These are phyloP conservation scores for Paramarasmius palmivorus DNA, from an alignment of 1,284 basidiomycete genomes.

Conservation along the genomic window DNA sequence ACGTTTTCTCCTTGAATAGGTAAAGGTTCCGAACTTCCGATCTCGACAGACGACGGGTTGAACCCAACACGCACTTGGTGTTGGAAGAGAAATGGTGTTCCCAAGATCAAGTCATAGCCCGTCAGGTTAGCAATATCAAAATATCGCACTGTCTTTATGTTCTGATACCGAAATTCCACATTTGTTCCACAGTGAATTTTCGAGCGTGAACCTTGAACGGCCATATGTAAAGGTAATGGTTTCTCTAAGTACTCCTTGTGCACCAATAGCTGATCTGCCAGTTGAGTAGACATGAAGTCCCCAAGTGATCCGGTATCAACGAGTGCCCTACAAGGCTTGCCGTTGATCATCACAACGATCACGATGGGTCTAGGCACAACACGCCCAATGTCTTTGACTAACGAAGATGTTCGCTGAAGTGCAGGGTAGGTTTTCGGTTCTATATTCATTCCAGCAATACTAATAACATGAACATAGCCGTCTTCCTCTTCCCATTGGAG, in stretches of 20 bases:
- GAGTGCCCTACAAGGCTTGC: slow-evolving; percentile 28
- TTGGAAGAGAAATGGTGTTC: slow-evolving; percentile 32
- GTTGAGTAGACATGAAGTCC: slow-evolving; percentile 38
- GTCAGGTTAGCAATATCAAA: slow-evolving; percentile 31
- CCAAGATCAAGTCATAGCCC: slow-evolving; percentile 32
- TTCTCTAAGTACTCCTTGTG: slow-evolving; percentile 18
- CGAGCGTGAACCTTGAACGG: slow-evolving; percentile 28
- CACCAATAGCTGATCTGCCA: slow-evolving; percentile 28
- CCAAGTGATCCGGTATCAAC: slow-evolving; percentile 37
- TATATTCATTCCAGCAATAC: not conserved
- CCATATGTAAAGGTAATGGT: slow-evolving; percentile 28
- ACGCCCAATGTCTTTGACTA: not conserved
- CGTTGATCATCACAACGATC: slow-evolving; percentile 25
- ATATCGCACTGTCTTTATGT: slow-evolving; percentile 7
- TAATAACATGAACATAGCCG: not conserved
- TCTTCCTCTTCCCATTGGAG: slow-evolving; percentile 7
- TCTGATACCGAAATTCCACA: slow-evolving; percentile 18
- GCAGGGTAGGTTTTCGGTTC: not conserved
- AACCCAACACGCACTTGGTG: slow-evolving; percentile 23
- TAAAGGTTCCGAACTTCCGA: slow-evolving; percentile 16
- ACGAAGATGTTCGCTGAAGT: not conserved
- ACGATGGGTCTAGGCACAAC: slow-evolving; percentile 1
- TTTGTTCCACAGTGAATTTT: slow-evolving; percentile 13
- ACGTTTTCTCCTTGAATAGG: slow-evolving; percentile 24
- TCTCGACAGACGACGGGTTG: slow-evolving; percentile 14